Evolutionary conservation across 192 early-diverging fungal species (phyloP).

Genomic region (Bifiguratus adelaidae): DNA sequence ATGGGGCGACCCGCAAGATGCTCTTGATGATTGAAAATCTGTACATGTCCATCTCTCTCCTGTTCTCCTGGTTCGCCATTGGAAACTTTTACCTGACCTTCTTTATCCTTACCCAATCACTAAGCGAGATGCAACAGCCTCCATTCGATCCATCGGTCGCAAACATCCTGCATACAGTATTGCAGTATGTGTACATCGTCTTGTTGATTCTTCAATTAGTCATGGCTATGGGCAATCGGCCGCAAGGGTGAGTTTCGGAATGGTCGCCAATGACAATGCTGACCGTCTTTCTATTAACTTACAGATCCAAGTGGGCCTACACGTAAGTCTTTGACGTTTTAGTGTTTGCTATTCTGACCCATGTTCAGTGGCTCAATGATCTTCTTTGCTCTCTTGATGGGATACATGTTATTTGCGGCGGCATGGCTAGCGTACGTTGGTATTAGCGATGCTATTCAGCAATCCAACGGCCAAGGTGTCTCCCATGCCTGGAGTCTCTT

Average conservation of each 20-base stretch:
- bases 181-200: constrained; percentile 65
- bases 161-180: constrained; percentile 49
- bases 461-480: constrained; percentile 20
- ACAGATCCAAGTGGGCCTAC: constrained; percentile 25
- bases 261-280: not conserved
- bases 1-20: constrained; percentile 32
- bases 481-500: constrained; percentile 29
- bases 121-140: constrained; percentile 25
- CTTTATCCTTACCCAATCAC: constrained; percentile 52
- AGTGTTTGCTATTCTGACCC: constrained; percentile 36
- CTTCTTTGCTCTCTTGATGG: constrained; percentile 75
- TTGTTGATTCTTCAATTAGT: constrained; percentile 75
- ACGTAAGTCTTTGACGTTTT: constrained; percentile 55
- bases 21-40: constrained; percentile 45
- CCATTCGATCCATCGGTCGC: constrained; percentile 48
- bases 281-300: not conserved
- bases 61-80: constrained; percentile 69
- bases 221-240: constrained; percentile 81
- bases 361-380: constrained; percentile 45
- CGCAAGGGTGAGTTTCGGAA: constrained; percentile 47
- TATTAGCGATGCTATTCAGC: constrained; percentile 37
- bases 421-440: constrained; percentile 46
- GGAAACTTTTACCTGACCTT: constrained; percentile 69
- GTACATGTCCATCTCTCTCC: constrained; percentile 57
- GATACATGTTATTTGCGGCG: constrained; percentile 53